These are phyloP conservation scores for Citrullus colocynthis DNA, from an alignment of 306 rosid genomes.

Conservation along the genomic window DNA sequence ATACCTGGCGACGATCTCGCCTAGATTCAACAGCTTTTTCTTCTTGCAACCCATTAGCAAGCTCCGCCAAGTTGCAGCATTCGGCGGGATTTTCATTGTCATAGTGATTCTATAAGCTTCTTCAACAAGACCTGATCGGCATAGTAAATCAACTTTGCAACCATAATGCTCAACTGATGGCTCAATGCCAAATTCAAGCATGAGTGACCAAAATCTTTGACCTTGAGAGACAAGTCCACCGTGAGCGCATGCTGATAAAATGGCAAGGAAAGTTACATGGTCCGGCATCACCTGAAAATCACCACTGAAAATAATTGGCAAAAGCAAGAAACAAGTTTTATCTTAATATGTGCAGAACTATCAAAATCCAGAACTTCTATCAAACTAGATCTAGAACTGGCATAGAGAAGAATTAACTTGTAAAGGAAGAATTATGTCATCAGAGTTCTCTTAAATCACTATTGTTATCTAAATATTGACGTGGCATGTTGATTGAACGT, in stretches of 20 bases:
- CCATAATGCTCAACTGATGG: conserved; percentile 20
- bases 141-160: conserved; percentile 19
- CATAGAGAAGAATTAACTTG: not conserved
- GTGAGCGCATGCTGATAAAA: conserved; percentile 18
- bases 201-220: conserved; percentile 14
- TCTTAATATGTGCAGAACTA: not conserved
- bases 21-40: conserved; percentile 7
- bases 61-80: conserved; percentile 14
- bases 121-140: conserved; percentile 9
- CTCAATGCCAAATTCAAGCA: conserved; percentile 17
- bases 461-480: not conserved
- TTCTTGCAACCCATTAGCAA: conserved; percentile 15
- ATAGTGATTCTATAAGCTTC: conserved; percentile 9
- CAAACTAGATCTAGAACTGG: not conserved
- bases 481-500: not conserved
- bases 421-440: not conserved
- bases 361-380: not conserved
- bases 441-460: not conserved
- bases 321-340: not conserved
- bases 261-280: conserved; percentile 8
- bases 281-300: conserved; percentile 14
- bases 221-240: conserved; percentile 13
- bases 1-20: conserved; percentile 7
- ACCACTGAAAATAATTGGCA: not conserved
- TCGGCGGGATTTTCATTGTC: conserved; percentile 1